These are phyloP conservation scores for Aechmea fasciata DNA, from an alignment of 176 grass and related monocot species.

Conservation along the genomic window DNA sequence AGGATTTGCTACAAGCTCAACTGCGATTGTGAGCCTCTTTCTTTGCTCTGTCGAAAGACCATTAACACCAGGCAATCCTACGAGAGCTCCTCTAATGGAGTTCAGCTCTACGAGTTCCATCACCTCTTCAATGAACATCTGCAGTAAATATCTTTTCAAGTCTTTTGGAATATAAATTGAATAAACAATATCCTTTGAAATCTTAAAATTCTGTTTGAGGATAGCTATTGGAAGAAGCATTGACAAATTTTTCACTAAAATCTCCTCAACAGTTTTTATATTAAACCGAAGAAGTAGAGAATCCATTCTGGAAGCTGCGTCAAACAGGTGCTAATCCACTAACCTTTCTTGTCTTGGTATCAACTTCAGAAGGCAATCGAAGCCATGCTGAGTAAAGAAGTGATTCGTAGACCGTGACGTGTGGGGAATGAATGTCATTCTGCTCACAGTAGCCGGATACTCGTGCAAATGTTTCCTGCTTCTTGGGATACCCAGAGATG, in stretches of 20 bases:
- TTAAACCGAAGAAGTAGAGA: not conserved
- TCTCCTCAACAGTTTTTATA: not conserved
- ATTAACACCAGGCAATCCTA: constrained; percentile 43
- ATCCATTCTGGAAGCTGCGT: not conserved
- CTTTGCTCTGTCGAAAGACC: constrained; percentile 49
- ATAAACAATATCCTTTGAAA: too few species aligned
- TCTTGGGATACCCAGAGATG: constrained; percentile 47
- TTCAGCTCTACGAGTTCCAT: constrained; percentile 55
- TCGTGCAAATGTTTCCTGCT: constrained; percentile 48
- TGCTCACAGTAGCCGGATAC: not conserved
- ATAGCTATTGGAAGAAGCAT: too few species aligned
- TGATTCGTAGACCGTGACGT: constrained; percentile 45
- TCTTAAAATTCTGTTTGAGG: too few species aligned
- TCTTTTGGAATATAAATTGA: not conserved
- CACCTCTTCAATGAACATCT: constrained; percentile 51
- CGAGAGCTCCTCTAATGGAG: constrained; percentile 26
- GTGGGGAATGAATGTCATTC: constrained; percentile 11
- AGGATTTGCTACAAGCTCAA: constrained; percentile 54
- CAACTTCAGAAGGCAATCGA: constrained; percentile 37
- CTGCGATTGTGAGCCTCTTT: constrained; percentile 45
- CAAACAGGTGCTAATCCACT: not conserved
- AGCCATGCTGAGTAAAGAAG: constrained; percentile 54
- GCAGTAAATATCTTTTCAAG: not conserved
- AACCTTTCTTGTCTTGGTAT: constrained; percentile 31
- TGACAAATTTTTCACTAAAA: not conserved